These are phyloP conservation scores for Strobilomyces dryophilus DNA, from an alignment of 768 basidiomycete species.

Conservation along the genomic window DNA sequence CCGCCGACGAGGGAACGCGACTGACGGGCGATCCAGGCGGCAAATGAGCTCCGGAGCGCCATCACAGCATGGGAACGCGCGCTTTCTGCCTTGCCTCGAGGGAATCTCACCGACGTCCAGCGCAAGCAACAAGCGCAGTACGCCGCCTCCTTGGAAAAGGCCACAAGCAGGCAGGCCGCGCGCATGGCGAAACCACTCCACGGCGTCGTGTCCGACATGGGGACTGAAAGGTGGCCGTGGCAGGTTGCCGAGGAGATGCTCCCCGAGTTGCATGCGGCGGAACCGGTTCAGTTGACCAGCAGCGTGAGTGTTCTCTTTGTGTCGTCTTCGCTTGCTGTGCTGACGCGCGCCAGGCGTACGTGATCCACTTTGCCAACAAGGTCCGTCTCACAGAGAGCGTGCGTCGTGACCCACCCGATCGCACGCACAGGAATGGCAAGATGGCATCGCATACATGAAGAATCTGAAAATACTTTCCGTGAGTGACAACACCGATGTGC, in stretches of 20 bases:
- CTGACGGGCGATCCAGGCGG: neutral
- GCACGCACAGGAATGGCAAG: neutral
- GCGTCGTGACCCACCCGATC: neutral
- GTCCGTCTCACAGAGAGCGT: neutral
- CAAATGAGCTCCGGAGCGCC: neutral
- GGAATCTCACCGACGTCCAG: neutral
- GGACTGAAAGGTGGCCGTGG: neutral
- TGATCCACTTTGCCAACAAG: neutral
- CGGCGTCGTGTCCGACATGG: neutral
- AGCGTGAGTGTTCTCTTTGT: neutral
- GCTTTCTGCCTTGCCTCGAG: neutral
- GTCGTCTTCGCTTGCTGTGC: too few relatives aligned
- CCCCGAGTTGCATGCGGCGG: neutral
- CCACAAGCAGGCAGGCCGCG: neutral
- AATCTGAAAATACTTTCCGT: neutral
- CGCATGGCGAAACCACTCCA: neutral
- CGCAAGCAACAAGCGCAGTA: neutral
- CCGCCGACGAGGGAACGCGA: neutral
- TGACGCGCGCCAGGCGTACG: neutral
- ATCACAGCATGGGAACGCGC: neutral
- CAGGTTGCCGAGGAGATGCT: slow-evolving; percentile 1
- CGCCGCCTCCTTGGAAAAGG: neutral
- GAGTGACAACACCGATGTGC: too few relatives aligned
- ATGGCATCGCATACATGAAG: neutral
- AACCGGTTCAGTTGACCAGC: neutral